Evolutionary conservation across 352 stramenopile genomes (phyloP).

Genomic region (Paralagenidium karlingii): DNA sequence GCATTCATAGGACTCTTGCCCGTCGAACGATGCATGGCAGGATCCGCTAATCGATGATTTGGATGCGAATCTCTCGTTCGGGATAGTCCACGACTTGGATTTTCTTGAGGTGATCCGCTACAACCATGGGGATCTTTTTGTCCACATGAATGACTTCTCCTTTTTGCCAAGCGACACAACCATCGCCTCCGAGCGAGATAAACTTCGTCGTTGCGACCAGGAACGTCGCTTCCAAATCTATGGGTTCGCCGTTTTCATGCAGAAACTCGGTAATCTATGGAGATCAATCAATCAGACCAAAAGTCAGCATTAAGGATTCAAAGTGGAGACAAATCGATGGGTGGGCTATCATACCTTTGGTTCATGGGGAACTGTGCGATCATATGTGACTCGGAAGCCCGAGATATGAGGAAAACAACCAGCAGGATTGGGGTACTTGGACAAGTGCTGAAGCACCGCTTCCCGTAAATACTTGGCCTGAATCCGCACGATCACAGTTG

Average conservation of each 20-base stretch:
- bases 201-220: conserved; percentile 74
- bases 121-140: conserved; percentile 32
- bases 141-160: conserved; percentile 33
- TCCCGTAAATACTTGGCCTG: conserved; percentile 44
- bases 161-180: conserved; percentile 59
- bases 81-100: conserved; percentile 49
- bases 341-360: conserved; percentile 18
- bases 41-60: conserved; percentile 55
- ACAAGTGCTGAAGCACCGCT: conserved; percentile 63
- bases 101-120: conserved; percentile 49
- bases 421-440: conserved; percentile 59
- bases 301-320: no score
- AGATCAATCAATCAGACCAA: no score
- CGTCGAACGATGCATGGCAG: no score
- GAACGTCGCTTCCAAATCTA: conserved; percentile 38
- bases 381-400: conserved; percentile 21
- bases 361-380: conserved; percentile 1
- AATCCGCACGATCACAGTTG: conserved; percentile 54
- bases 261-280: no score
- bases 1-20: no score
- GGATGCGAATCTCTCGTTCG: conserved; percentile 41
- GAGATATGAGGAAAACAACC: conserved; percentile 77
- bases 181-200: conserved; percentile 61
- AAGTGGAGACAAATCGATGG: no score
- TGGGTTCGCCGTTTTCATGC: no score